These are phyloP conservation scores for Citrus maxima DNA, from an alignment of 345 rosid genomes.

Conservation along the genomic window DNA sequence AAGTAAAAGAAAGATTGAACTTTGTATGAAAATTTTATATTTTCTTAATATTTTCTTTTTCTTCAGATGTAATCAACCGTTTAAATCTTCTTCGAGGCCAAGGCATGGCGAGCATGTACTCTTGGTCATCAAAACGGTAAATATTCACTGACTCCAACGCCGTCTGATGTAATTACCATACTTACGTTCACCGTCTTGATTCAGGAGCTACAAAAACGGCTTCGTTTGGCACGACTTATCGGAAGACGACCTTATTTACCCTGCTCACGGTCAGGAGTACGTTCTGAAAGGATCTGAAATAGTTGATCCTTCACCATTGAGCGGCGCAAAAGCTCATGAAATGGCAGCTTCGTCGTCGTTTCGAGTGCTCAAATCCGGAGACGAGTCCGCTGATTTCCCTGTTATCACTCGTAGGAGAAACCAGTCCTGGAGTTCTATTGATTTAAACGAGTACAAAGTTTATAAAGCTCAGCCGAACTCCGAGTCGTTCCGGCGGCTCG, in stretches of 20 bases:
- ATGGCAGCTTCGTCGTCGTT: constrained; percentile 46
- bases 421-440: constrained; percentile 84
- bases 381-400: constrained; percentile 34
- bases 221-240: constrained; percentile 94
- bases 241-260: constrained; percentile 71
- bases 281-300: constrained; percentile 95
- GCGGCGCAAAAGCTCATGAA: constrained; percentile 37
- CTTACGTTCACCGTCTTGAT: background rate
- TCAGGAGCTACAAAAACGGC: constrained; percentile 91
- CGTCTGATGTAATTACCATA: constrained; percentile 1
- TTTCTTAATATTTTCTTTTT: background rate
- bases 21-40: background rate
- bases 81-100: constrained; percentile 80
- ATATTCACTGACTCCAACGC: background rate
- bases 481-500: constrained; percentile 49
- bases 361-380: constrained; percentile 33
- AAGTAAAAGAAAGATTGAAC: background rate
- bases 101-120: constrained; percentile 82
- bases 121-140: constrained; percentile 97
- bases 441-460: constrained; percentile 74
- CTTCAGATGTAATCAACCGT: constrained; percentile 77
- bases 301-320: constrained; percentile 39
- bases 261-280: constrained; percentile 83
- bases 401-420: constrained; percentile 51
- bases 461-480: constrained; percentile 56